A percentile compares a stretch with the other conserved stretches of the same genome.
Conservation (phyloP, 179 eudicot genomes). For the Corrigiola litoralis region DNA sequence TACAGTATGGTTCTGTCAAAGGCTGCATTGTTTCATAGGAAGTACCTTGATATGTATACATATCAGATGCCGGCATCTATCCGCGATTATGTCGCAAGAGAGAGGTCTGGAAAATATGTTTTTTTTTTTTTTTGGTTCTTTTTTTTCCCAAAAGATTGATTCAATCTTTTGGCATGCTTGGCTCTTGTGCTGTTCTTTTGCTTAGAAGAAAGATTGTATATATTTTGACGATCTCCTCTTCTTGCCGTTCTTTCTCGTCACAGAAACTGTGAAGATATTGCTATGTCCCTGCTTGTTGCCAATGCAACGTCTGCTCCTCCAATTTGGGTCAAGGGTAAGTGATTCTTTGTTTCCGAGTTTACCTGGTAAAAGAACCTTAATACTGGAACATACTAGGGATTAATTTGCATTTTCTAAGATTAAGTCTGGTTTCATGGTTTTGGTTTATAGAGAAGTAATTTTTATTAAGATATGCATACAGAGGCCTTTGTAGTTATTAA, state of each 20-base stretch:
- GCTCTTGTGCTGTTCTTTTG: not conserved
- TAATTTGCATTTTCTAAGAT: not conserved
- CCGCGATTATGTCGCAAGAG: constrained; percentile 47
- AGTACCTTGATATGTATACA: constrained; percentile 62
- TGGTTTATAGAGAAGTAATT: not conserved
- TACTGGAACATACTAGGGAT: not conserved
- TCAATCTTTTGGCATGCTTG: not conserved
- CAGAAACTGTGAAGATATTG: constrained; percentile 78
- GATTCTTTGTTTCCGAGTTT: not conserved
- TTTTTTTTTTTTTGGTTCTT: not conserved
- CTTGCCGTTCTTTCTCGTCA: not conserved
- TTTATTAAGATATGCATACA: no score
- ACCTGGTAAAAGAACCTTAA: not conserved
- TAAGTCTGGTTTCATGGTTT: not conserved
- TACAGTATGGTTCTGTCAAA: constrained; percentile 76
- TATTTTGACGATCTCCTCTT: not conserved
- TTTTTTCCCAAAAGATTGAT: not conserved
- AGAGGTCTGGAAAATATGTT: constrained; percentile 32
- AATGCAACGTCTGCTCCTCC: constrained; percentile 66
- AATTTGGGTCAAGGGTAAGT: constrained; percentile 68
- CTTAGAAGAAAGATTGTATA: not conserved
- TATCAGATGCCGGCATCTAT: constrained; percentile 52
- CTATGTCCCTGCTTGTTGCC: constrained; percentile 74
- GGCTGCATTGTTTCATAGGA: constrained; percentile 61
- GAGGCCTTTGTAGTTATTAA: not conserved